Percentiles rank a stretch among this genome's conserved stretches.
phyloP scores from a whole-genome alignment of 2,329 filamentous ascomycete species.

The Gaeumannomyces tritici region DNA sequence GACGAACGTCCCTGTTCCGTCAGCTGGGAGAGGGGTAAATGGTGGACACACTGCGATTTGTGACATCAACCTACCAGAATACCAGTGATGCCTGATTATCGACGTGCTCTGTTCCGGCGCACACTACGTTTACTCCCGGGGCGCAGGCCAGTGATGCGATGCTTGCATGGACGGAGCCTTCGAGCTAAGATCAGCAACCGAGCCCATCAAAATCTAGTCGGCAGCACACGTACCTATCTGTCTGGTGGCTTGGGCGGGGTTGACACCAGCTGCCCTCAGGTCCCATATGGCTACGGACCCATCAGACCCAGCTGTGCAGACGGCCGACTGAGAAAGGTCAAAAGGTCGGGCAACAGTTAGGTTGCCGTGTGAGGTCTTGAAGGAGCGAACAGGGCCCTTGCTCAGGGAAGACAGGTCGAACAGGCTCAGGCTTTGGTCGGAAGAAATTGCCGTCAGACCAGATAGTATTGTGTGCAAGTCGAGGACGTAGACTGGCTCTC shows the following conservation, averaged over 20 bases:
- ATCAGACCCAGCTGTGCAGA: slow-evolving; percentile 65
- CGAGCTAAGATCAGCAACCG: not conserved
- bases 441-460: slow-evolving; percentile 54
- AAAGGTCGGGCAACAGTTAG: slow-evolving; percentile 53
- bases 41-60: not conserved
- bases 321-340: slow-evolving; percentile 38
- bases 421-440: slow-evolving; percentile 59
- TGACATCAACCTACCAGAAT: slow-evolving; percentile 38
- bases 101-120: slow-evolving; percentile 63
- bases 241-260: slow-evolving; percentile 26
- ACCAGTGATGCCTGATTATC: slow-evolving; percentile 52
- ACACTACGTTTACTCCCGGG: slow-evolving; percentile 46
- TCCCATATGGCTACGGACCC: slow-evolving; percentile 61
- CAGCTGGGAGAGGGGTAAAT: slow-evolving; percentile 2
- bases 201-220: slow-evolving; percentile 20
- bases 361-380: slow-evolving; percentile 48
- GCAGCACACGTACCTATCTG: slow-evolving; percentile 27
- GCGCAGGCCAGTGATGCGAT: slow-evolving; percentile 59
- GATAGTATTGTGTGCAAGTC: slow-evolving; percentile 41
- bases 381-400: slow-evolving; percentile 34
- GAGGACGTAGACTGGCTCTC: slow-evolving; percentile 44
- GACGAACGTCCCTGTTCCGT: slow-evolving; percentile 45
- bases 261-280: slow-evolving; percentile 33
- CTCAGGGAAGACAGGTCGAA: slow-evolving; percentile 51
- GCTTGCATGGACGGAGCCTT: slow-evolving; percentile 9